phyloP scores from a whole-genome alignment of 2,329 filamentous ascomycete species.

The Penicillium sumatraense region DNA sequence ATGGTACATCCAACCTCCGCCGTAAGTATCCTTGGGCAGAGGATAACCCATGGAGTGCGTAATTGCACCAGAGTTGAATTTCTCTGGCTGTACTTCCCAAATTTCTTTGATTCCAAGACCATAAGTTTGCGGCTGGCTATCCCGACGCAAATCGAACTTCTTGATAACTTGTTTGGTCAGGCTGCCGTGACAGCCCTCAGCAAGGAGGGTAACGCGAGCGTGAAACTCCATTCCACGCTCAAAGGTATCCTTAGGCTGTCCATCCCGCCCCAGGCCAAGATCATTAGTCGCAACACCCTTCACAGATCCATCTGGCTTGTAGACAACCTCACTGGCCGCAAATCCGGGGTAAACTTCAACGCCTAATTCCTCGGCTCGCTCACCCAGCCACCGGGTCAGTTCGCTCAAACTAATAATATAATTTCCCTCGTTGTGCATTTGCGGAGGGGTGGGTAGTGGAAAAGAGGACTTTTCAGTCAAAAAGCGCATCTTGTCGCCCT shows the following conservation, averaged over 20 bases:
- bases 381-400: constrained; percentile 92
- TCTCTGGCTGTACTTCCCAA: constrained; percentile 93
- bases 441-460: constrained; percentile 84
- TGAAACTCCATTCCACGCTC: constrained; percentile 99
- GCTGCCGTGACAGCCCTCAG: constrained; percentile 93
- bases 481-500: constrained; percentile 87
- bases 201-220: constrained; percentile 86
- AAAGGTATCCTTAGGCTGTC: constrained; percentile 85
- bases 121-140: constrained; percentile 94
- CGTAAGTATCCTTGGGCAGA: constrained; percentile 84
- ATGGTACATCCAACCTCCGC: constrained; percentile 99
- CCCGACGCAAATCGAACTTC: constrained; percentile 86
- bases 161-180: constrained; percentile 93
- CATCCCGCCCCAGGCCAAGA: constrained; percentile 78
- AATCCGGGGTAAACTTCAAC: constrained; percentile 98
- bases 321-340: constrained; percentile 89
- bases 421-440: constrained; percentile 98
- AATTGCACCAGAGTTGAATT: constrained; percentile 85
- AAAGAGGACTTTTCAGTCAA: constrained; percentile 80
- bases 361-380: constrained; percentile 92
- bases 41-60: constrained; percentile 94
- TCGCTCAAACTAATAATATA: constrained; percentile 97
- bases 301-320: constrained; percentile 83
- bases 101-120: constrained; percentile 94
- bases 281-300: constrained; percentile 96